A percentile compares a stretch with the other conserved stretches of the same genome.
Evolutionary conservation across 1,284 basidiomycete genomes (phyloP).

Genomic region (Phlebopus sp.): DNA sequence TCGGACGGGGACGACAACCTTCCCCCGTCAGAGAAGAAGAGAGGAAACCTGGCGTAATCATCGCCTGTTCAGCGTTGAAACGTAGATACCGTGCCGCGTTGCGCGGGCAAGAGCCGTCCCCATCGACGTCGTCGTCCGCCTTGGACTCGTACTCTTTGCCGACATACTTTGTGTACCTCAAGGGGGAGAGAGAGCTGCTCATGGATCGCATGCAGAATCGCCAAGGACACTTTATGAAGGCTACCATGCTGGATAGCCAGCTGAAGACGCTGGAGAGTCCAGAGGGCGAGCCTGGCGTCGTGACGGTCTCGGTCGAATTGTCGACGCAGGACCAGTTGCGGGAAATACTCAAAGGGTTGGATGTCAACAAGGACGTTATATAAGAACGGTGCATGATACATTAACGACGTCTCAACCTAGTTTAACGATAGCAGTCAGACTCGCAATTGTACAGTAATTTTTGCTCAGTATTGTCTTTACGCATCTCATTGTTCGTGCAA

Average conservation of each 20-base stretch:
- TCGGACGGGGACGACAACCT: constrained; percentile 10
- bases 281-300: constrained; percentile 63
- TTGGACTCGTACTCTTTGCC: constrained; percentile 33
- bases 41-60: constrained; percentile 53
- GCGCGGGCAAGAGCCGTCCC: constrained; percentile 40
- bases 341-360: constrained; percentile 8
- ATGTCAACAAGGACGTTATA: not conserved
- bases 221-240: constrained; percentile 87
- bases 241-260: constrained; percentile 85
- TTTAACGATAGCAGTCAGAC: too few relatives aligned
- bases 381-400: too few relatives aligned
- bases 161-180: constrained; percentile 83
- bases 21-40: constrained; percentile 7
- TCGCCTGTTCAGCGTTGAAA: constrained; percentile 89
- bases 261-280: constrained; percentile 78
- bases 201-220: constrained; percentile 69
- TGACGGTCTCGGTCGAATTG: constrained; percentile 59
- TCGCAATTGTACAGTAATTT: too few relatives aligned
- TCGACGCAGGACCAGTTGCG: constrained; percentile 58
- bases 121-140: constrained; percentile 20
- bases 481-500: too few relatives aligned
- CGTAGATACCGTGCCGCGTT: constrained; percentile 79
- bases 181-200: constrained; percentile 65
- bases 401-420: too few relatives aligned
- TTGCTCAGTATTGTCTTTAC: too few relatives aligned